Base-by-base conservation (phyloP, 768 basidiomycete species). In the Rhodotorula taiwanensis region DNA sequence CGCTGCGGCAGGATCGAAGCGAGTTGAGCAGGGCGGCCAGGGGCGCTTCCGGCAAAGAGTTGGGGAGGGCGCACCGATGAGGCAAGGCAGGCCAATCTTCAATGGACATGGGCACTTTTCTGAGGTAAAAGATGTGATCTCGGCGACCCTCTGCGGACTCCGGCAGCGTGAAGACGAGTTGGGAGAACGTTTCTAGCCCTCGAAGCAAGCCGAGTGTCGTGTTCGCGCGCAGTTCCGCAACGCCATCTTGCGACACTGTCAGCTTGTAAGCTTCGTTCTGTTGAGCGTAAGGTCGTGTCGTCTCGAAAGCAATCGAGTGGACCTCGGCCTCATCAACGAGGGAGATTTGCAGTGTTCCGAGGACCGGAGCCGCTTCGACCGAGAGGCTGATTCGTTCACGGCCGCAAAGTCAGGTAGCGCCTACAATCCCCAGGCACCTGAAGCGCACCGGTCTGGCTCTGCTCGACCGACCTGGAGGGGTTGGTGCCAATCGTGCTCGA, bases 101-200 rank as follows among this genome's bases (percentile, higher is more conserved):
- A 20, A 69, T 59, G 0, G 11, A 3, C 6, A 69, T 9, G 0
- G 68, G 68, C 3, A 49, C 23, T 13, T 62, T 31, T 4, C 28
- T 27, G 21, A 70, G 58, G 49, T 66, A 66, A 15, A 50, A 51
- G 11, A 7, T 8, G 1, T 4, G 9, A 10, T n/a, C 21, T n/a
- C n/a, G n/a, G 16, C 0, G 21, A 20, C 1, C 23, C 9, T 13
- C 15, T 3, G 9, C 13, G 13, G 23, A 13, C 0, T 13, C 21
- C 0, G 47, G 54, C 2, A 66, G 52, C 21, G 43, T 45, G 70
- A 86, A 88, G 79, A 83, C 86, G 41, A 88, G 76, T 72, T 86
- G 85, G 34, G 79, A 77, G 74, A 90, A 89, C 1, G 86, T 89
- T n/a, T 85, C 84, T 63, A 89, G 74, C 5, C 87, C 88, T 57